Base-by-base conservation (phyloP, 306 rosid genomes). In the Inga leiocalycina region DNA sequence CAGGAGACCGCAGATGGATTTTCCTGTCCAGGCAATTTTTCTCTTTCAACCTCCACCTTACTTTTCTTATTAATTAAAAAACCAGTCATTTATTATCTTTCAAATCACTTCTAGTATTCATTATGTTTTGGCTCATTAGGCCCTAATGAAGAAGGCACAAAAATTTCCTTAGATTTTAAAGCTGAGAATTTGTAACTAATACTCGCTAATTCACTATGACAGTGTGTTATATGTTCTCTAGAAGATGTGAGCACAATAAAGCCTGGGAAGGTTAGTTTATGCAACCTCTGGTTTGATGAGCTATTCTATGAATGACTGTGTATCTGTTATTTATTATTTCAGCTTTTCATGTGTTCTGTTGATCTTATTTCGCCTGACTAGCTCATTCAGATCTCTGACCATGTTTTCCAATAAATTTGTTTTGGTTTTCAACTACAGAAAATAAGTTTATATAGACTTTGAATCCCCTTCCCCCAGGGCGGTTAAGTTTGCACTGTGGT, bases 1-100 rank as follows among this genome's bases (percentile, higher is more conserved):
- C 49, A 85, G 99, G 88, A 90, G 89, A 72, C 98, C 99, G 2
- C 98, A 92, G 87, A 96, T 93, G 99, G 99, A 96, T 86, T 93
- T 96, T 83, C 98, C 99, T 17, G 93, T 96, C 84, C 99, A 96
- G 99, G 99, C 93, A n/a, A 68, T 35, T 77, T 37, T 43, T 24
- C 80, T 32, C 66, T 76, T 20, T 65, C 73, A 71, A 43, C 77
- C 54, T 56, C 81, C 27, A 56, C 15, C 20, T 77, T 43, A 22
- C 27, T 27, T 66, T 76, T 35, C 17, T 16, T 34, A 19, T 67
- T 32, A 30, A 45, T 30, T 43, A 6, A 32, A 79, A 79, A 80
- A 72, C 39, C 57, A 10, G 69, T 49, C 10, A 72, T 66, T 69
- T 61, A 65, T 35, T 84, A 64, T 52, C 80, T 73, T 15, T 35